phyloP scores from a whole-genome alignment of 2,329 filamentous ascomycete species.

The Stylonectria norvegica region DNA sequence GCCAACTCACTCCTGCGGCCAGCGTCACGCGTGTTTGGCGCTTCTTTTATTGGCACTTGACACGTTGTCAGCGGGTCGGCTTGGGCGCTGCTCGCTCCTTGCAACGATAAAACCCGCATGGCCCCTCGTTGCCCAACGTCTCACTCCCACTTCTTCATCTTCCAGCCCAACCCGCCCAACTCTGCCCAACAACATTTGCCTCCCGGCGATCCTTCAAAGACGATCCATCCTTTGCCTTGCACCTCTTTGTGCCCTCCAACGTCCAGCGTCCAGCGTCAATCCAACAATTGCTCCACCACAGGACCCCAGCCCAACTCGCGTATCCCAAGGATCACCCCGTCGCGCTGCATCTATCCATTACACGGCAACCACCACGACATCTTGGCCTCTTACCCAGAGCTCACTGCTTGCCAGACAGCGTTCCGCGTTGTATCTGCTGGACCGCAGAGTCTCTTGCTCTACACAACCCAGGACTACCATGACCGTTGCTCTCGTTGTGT shows the following conservation, averaged over 20 bases:
- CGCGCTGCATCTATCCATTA: constrained; percentile 29
- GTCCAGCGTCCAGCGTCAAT: no score
- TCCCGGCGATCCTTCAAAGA: constrained; percentile 24
- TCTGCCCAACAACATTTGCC: constrained; percentile 35
- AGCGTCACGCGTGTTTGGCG: constrained; percentile 41
- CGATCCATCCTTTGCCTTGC: constrained; percentile 20
- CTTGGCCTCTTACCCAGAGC: constrained; percentile 23
- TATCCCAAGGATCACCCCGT: constrained; percentile 27
- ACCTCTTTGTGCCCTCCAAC: constrained; percentile 9
- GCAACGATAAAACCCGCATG: constrained; percentile 49
- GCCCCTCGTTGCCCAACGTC: constrained; percentile 43
- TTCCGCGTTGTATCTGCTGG: constrained; percentile 28
- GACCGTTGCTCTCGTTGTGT: constrained; percentile 46
- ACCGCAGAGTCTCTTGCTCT: constrained; percentile 29
- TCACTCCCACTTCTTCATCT: constrained; percentile 29
- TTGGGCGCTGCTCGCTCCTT: constrained; percentile 25
- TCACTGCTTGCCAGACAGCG: constrained; percentile 27
- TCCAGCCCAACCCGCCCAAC: constrained; percentile 38
- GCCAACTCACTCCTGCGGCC: constrained; percentile 49
- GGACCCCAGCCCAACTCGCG: constrained; percentile 23
- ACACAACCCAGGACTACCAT: constrained; percentile 42
- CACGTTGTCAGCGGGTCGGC: constrained; percentile 23
- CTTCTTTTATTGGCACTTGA: constrained; percentile 24
- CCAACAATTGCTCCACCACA: constrained; percentile 17
- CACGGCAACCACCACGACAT: constrained; percentile 23